Conservation (phyloP, 768 basidiomycete species). For the Leccinum uliginosum region DNA sequence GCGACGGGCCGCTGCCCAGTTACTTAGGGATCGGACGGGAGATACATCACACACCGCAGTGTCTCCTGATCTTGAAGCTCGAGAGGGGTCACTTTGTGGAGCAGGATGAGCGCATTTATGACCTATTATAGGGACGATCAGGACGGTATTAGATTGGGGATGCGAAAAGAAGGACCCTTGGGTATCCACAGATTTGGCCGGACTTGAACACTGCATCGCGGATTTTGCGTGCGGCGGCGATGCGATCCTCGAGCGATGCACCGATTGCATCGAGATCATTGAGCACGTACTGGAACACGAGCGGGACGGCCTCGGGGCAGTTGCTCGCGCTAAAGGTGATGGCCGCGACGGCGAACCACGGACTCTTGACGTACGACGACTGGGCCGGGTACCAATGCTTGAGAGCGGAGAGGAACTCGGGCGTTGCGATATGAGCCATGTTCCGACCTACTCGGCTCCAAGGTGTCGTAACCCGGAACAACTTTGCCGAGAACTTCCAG, state of each 20-base stretch:
- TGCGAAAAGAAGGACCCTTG: constrained; percentile 40
- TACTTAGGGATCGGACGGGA: not conserved
- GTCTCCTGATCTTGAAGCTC: constrained; percentile 44
- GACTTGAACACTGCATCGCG: constrained; percentile 62
- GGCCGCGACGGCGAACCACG: constrained; percentile 59
- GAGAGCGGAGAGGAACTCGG: constrained; percentile 40
- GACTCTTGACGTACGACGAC: constrained; percentile 31
- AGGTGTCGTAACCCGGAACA: not conserved
- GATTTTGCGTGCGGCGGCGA: constrained; percentile 48
- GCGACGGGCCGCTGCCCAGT: too few species aligned
- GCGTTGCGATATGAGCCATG: constrained; percentile 31
- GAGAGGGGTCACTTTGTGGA: constrained; percentile 50
- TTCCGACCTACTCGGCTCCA: not conserved
- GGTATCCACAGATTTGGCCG: constrained; percentile 53
- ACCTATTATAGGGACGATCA: constrained; percentile 13
- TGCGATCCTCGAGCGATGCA: constrained; percentile 32
- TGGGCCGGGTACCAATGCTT: constrained; percentile 42
- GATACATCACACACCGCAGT: constrained; percentile 37
- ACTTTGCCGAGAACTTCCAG: not conserved
- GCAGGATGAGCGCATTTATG: constrained; percentile 52
- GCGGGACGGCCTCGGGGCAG: constrained; percentile 51
- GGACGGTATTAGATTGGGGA: not conserved
- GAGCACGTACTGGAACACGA: constrained; percentile 48
- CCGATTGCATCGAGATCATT: constrained; percentile 36
- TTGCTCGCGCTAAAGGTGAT: constrained; percentile 59